Conservation (phyloP, 495 filamentous ascomycete species). For the Talaromyces borbonicus region DNA sequence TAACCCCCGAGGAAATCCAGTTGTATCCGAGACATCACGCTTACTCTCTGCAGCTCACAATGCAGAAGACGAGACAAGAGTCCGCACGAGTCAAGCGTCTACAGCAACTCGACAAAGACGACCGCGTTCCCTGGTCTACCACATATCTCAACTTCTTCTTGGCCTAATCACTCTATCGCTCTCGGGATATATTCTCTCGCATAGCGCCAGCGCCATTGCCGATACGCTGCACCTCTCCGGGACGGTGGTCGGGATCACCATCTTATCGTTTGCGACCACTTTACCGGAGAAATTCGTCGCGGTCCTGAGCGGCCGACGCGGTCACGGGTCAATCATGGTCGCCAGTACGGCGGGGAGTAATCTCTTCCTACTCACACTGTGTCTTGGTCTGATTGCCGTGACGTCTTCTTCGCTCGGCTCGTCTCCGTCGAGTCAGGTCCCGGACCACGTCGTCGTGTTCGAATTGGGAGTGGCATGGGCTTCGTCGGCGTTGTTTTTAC, state of each 20-base stretch:
- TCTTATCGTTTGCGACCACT: constrained; percentile 48
- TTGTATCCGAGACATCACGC: constrained; percentile 12
- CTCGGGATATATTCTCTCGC: constrained; percentile 38
- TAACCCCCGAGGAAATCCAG: not conserved
- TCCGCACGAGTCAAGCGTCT: not conserved
- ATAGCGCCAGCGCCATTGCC: constrained; percentile 27
- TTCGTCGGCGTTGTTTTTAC: constrained; percentile 19
- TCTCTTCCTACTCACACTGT: constrained; percentile 44
- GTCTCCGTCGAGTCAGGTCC: constrained; percentile 9
- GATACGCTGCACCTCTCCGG: constrained; percentile 32
- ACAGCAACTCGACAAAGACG: not conserved
- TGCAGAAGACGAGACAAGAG: not conserved
- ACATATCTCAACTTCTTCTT: constrained; percentile 35
- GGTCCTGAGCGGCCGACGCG: constrained; percentile 32
- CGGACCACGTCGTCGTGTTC: constrained; percentile 10
- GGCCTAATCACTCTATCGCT: constrained; percentile 39
- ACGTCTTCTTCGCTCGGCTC: constrained; percentile 16
- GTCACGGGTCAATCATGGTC: constrained; percentile 40
- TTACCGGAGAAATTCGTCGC: constrained; percentile 47
- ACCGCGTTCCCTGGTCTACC: constrained; percentile 17
- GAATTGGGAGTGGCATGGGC: constrained; percentile 27
- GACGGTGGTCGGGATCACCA: constrained; percentile 39
- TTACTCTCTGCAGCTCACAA: constrained; percentile 4
- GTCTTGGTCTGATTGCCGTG: constrained; percentile 33
- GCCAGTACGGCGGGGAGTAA: constrained; percentile 47